Evolutionary conservation across 805 yeast species (phyloP), one percentile per base, ranked within the genome.

Genomic region (Kodamaea jinghongensis): DNA sequence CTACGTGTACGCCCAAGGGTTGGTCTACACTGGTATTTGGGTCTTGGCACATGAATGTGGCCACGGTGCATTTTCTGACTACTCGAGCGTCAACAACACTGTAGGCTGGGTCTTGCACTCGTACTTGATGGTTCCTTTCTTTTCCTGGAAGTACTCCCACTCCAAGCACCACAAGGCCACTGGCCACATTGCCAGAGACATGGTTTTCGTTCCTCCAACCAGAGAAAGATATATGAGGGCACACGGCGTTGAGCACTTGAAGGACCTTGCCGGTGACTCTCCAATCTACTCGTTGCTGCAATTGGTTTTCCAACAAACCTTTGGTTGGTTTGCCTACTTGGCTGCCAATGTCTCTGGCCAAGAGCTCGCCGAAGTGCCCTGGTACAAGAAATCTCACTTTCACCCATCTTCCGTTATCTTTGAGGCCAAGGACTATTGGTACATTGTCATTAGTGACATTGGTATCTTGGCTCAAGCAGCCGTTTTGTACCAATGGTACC

Each of bases 31-130:
- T 41, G 83, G 84, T 31, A 56, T 77, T 37, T 78, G 83, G 83
- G 75, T 78, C 45, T 58, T 78, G 55, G 81, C 81, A 34, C 83
- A 77, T 55, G 82, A 77, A 60, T 78, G 83, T 65, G 83, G 83
- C 30, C 84, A 78, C 55, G 74, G 72, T 38, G 83, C 83, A 13
- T 78, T 78, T 54, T 71, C 78, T 28, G 80, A 78, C 49, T 75
- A 75, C 51, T 67, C 63, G 42, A 56, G 56, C 51, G 67, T 78
- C 38, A 78, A 78, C 51, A 81, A 78, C 54, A 54, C 70, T 17
- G 71, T 76, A 42, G 84, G 84, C 38, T 78, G 83, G 83, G 69
- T 75, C 20, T 56, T 78, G 35, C 83, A 78, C 55, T 76, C 81
- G 31, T 77, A 73, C 51, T 59, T 70, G 46, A 59, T 75, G 45